phyloP scores from a whole-genome alignment of 768 basidiomycete genomes.

The Panaeolus papilionaceus region DNA sequence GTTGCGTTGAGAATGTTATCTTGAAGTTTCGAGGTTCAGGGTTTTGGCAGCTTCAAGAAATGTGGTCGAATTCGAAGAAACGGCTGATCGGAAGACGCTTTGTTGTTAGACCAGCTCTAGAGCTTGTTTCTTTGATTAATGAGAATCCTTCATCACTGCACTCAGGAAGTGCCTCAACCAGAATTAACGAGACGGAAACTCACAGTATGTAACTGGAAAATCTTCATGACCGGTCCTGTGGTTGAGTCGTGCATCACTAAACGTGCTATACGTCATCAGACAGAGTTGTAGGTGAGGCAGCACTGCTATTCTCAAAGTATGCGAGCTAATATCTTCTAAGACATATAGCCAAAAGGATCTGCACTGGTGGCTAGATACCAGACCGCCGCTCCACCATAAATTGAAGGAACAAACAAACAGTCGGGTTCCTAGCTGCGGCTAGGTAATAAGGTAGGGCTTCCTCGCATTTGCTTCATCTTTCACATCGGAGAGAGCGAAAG shows the following conservation, averaged over 20 bases:
- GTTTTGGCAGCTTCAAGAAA: neutral
- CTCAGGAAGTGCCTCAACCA: too few relatives aligned
- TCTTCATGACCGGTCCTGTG: neutral
- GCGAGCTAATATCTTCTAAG: neutral
- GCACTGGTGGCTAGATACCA: neutral
- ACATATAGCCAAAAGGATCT: neutral
- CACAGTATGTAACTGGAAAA: neutral
- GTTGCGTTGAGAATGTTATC: neutral
- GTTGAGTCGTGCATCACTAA: neutral
- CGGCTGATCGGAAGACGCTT: neutral
- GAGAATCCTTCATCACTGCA: too few relatives aligned
- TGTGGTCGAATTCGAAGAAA: neutral
- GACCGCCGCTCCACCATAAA: neutral
- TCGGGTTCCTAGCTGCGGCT: constrained; percentile 7
- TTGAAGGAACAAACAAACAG: neutral
- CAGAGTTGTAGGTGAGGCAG: neutral
- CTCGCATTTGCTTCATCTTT: neutral
- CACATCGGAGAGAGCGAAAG: neutral
- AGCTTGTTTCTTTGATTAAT: too few relatives aligned
- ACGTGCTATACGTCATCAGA: neutral
- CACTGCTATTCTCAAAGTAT: neutral
- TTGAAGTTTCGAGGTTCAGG: neutral
- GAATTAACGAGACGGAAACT: neutral
- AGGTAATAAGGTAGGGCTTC: constrained; percentile 2
- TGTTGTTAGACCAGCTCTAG: too few relatives aligned